Base-by-base conservation (phyloP, 225 moss, liverwort and hornwort genomes). In the Pleurozium schreberi region DNA sequence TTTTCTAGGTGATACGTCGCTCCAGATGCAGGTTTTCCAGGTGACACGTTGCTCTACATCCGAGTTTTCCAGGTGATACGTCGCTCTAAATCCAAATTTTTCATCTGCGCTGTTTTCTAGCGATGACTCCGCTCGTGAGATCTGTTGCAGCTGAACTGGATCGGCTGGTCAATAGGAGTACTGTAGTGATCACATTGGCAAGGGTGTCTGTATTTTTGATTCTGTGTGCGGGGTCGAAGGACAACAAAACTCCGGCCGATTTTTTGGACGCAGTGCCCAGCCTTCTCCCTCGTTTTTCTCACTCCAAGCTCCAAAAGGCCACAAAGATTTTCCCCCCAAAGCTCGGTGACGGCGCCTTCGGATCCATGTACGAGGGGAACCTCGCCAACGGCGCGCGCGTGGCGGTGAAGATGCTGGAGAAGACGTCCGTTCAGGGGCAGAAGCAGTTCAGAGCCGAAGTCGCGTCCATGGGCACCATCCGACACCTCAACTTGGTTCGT, bases 361-460 rank as follows among this genome's bases (percentile, higher is more conserved):
- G 96, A 66, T 90, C 95, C 28, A 95, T 96, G 16, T 96, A 96
- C 80, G 95, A 93, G 92, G 96, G 95, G 14, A 92, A 85, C 38
- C 87, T 96, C 36, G 81, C 80, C 28, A 94, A 95, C 79, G 97
- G 94, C 81, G 90, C 90, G 4, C 93, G 94, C 28, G 91, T 97
- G 63, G 97, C 97, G 12, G 95, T 97, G 84, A 97, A 97, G 91
- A 93, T 94, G 92, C 91, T 97, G 81, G 87, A 95, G 58, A 93
- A 95, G 83, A 91, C 91, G 27, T 92, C 89, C 38, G 89, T 93
- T 75, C 93, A 95, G 69, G 92, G 93, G 23, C 78, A 94, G 90
- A 94, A 94, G 87, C 95, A 96, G 87, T 95, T 96, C 83, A 91
- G 93, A 85, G 92, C 93, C 47, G 95, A 95, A 90, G 93, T 96